Base-by-base conservation (phyloP, 1,284 basidiomycete genomes). In the Sanghuangporus sanghuang region DNA sequence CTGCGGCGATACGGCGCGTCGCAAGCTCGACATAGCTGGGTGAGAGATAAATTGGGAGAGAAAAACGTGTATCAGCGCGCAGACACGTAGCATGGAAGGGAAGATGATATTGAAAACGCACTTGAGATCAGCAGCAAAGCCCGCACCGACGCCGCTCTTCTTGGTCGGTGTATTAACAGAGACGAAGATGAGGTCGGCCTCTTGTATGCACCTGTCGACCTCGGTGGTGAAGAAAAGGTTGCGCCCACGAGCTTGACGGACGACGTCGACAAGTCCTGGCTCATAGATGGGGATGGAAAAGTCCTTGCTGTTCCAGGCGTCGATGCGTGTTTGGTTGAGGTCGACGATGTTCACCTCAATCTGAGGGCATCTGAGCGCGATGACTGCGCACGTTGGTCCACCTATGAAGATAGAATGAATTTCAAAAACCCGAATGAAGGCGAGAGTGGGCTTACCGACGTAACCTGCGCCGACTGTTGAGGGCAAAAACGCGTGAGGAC, bases 201-300 rank as follows among this genome's bases (percentile, higher is more conserved):
- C 95, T 68, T 81, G 84, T 75, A 99, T 98, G 63, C 82, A 93
- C 73, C 89, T 89, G 79, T 98, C 95, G 70, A 99, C 92, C 69
- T 98, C 90, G 59, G 95, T 96, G 35, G 91, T 92, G 83, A 99
- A 99, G 82, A 98, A 98, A 67, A 99, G 86, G 79, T 99, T 99
- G 76, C 89, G 87, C 49, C 94, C 96, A 61, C 96, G 87, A 64
- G 93, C 90, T 70, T 86, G 75, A 72, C 89, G 88, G 70, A 99
- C 93, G 69, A 99, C 93, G 55, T 92, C 94, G 67, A 89, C 94
- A n/a, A 99, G 86, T 59, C 96, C 96, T 14, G 97, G 96, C 76
- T 99, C 96, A 76, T 97, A 99, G 75, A 99, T 98, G 52, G 95
- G 95, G 32, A 95, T 77, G 46, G 81, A 76, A 74, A 84, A 93